A percentile compares a stretch with the other conserved stretches of the same genome.
Conservation (phyloP, 192 early-diverging fungal species). For the Rhizophagus sp. region DNA sequence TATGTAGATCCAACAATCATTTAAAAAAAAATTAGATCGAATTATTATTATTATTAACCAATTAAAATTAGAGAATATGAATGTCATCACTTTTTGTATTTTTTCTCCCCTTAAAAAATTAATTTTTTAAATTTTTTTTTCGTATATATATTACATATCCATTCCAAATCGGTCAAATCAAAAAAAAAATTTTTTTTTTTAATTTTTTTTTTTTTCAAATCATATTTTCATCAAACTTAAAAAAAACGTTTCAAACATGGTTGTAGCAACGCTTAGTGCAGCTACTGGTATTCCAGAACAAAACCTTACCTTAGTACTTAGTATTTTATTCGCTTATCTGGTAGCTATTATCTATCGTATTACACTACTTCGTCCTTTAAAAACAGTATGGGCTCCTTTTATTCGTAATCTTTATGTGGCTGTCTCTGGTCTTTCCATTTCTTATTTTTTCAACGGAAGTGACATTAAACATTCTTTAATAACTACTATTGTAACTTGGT, state of each 20-base stretch:
- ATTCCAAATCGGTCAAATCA: no score
- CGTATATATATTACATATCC: no score
- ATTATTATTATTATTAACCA: no score
- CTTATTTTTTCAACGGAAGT: slow-evolving; percentile 50
- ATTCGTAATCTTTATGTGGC: slow-evolving; percentile 52
- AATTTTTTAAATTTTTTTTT: no score
- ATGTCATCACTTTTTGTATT: no score
- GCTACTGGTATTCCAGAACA: slow-evolving; percentile 54
- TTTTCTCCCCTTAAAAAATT: no score
- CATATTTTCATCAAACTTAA: no score
- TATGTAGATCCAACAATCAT: no score
- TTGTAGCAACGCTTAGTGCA: slow-evolving; percentile 15
- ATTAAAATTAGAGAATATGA: no score
- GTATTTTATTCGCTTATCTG: slow-evolving; percentile 49
- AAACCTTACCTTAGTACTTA: slow-evolving; percentile 48
- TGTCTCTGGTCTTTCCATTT: slow-evolving; percentile 43
- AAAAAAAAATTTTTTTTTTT: no score
- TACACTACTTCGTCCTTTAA: slow-evolving; percentile 42
- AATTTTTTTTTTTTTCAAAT: no score
- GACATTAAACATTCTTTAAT: slow-evolving; percentile 52
- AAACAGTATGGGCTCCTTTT: slow-evolving; percentile 37
- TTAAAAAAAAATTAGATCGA: no score
- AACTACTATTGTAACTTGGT: slow-evolving; percentile 48
- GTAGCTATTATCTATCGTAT: slow-evolving; percentile 49
- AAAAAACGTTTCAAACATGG: background rate